Evolutionary conservation across 257 asterid species (phyloP).

Genomic region (Salvia rosmarinus): DNA sequence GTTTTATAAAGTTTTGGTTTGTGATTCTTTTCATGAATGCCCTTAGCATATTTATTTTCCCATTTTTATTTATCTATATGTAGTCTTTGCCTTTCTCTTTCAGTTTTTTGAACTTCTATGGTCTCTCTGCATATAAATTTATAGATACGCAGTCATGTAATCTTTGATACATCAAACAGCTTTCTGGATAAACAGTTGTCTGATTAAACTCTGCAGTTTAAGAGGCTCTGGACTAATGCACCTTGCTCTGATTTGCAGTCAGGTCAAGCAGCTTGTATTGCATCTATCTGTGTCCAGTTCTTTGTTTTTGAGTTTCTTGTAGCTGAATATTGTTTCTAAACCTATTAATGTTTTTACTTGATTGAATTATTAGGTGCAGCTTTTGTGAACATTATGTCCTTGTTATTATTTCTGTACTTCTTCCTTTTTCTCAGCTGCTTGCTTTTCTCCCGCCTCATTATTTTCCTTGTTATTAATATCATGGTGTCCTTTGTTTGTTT

Average conservation of each 20-base stretch:
- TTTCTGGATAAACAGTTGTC: constrained; percentile 20
- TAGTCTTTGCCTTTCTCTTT: constrained; percentile 28
- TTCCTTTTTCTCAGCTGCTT: not conserved
- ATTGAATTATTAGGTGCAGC: constrained; percentile 16
- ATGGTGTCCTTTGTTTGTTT: constrained; percentile 30
- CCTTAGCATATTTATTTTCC: constrained; percentile 7
- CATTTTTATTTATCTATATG: constrained; percentile 2
- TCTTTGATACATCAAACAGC: constrained; percentile 9
- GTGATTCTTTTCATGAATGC: constrained; percentile 9
- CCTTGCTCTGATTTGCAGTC: constrained; percentile 16
- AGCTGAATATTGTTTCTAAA: constrained; percentile 17
- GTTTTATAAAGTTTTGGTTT: not conserved
- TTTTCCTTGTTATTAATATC: constrained; percentile 4
- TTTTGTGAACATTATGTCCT: not conserved
- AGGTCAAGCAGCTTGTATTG: constrained; percentile 11
- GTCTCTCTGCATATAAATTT: constrained; percentile 11
- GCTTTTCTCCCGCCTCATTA: constrained; percentile 12
- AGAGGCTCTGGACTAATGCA: not conserved
- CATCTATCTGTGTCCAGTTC: constrained; percentile 9
- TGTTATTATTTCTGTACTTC: constrained; percentile 7
- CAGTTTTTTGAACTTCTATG: constrained; percentile 18
- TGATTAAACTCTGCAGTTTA: constrained; percentile 19
- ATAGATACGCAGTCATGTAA: constrained; percentile 5
- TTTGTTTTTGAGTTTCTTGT: constrained; percentile 7
- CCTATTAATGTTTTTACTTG: not conserved